Percentiles rank a stretch among this genome's conserved stretches.
Conservation (phyloP, 441 rosid species). For the Adansonia grandidieri region DNA sequence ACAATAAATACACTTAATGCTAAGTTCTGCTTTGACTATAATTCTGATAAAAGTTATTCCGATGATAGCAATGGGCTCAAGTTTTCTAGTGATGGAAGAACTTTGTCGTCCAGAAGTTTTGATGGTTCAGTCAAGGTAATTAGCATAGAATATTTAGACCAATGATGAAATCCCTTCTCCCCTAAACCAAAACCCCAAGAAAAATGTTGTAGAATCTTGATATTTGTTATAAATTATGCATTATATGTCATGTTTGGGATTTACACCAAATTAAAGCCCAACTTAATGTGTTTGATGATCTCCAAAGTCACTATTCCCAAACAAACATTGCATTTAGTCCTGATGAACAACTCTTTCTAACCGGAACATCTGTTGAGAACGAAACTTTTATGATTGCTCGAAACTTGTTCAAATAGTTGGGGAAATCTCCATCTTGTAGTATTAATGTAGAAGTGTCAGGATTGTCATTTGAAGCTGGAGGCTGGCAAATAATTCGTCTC, state of each 20-base stretch:
- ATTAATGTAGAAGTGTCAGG: slow-evolving; percentile 32
- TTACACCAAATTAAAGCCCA: slow-evolving; percentile 76
- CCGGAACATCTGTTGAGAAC: slow-evolving; percentile 94
- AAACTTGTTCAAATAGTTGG: slow-evolving; percentile 85
- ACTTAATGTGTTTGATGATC: slow-evolving; percentile 79
- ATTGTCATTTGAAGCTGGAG: too few species aligned
- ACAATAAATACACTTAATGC: too few species aligned
- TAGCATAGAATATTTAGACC: background rate
- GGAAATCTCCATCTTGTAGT: slow-evolving; percentile 81
- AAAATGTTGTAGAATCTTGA: background rate
- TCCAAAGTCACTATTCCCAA: slow-evolving; percentile 87
- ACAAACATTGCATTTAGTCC: slow-evolving; percentile 93
- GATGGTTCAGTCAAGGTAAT: slow-evolving; percentile 89
- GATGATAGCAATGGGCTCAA: slow-evolving; percentile 92
- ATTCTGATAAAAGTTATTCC: slow-evolving; percentile 58
- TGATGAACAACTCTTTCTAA: slow-evolving; percentile 79
- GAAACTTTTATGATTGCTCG: slow-evolving; percentile 77
- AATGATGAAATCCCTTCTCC: background rate
- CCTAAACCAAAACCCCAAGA: background rate
- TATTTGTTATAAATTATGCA: slow-evolving; percentile 21
- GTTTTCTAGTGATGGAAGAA: slow-evolving; percentile 84
- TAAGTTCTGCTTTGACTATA: too few species aligned
- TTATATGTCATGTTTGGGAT: slow-evolving; percentile 79
- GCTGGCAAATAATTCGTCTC: background rate
- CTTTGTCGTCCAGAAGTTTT: slow-evolving; percentile 81